Conservation (phyloP, 2,329 filamentous ascomycete species). For the Colletotrichum sublineola region DNA sequence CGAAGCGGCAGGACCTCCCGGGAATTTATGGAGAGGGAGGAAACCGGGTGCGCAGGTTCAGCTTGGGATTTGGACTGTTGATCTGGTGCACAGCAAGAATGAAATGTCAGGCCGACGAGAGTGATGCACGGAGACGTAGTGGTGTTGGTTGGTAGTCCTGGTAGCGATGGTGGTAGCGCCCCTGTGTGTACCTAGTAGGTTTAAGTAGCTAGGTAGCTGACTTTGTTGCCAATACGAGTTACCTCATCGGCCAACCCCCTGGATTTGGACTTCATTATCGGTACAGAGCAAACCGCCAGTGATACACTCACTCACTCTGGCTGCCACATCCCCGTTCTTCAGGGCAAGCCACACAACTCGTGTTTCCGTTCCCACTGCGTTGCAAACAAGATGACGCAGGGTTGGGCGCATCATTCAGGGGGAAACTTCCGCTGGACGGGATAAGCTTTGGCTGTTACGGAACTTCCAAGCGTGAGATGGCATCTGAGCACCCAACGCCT, state of each 20-base stretch:
- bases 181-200: neutral
- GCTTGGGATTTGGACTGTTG: slow-evolving; percentile 15
- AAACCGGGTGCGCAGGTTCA: slow-evolving; percentile 23
- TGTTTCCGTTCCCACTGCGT: slow-evolving; percentile 7
- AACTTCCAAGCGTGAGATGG: slow-evolving; percentile 7
- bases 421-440: slow-evolving; percentile 15
- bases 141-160: neutral
- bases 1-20: slow-evolving; percentile 36
- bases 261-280: neutral
- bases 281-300: neutral
- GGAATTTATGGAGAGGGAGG: slow-evolving; percentile 20
- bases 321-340: slow-evolving; percentile 6
- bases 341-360: slow-evolving; percentile 20
- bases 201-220: no score
- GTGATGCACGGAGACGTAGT: neutral
- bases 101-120: slow-evolving; percentile 5
- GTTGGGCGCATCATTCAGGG: slow-evolving; percentile 32
- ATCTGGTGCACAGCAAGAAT: neutral
- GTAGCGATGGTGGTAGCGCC: neutral
- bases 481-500: slow-evolving; percentile 28
- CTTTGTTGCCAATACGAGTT: neutral
- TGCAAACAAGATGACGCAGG: slow-evolving; percentile 27
- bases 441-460: slow-evolving; percentile 26
- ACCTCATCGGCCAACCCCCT: slow-evolving; percentile 15
- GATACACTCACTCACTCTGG: neutral